Base-by-base conservation (phyloP, 169 alveolate species). In the Cryptosporidium tyzzeri region DNA sequence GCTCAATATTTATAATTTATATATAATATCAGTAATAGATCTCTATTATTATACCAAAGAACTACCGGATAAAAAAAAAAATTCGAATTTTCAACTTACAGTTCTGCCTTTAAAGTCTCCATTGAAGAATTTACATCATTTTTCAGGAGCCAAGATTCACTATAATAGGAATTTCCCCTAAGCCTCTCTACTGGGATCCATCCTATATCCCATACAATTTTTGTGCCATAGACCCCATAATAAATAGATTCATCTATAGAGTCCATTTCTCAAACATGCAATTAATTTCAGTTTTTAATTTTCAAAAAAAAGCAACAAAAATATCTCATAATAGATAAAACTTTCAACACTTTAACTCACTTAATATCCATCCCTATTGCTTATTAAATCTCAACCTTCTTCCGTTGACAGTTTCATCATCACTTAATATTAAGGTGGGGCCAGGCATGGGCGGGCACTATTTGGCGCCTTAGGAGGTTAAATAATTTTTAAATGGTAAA, bases 221-320 rank as follows among this genome's bases (percentile, higher is more conserved):
- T 80, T 16, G 87, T 80, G 3, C 87, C 87, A 80, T 80, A 80
- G 16, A 80, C 73, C 12, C 87, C 87, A 62, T 80, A 80, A 80
- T 80, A 62, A 80, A 80, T 59, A 21, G 87, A 80, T 26, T 65
- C 71, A 29, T 74, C 71, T 21, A 71, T 71, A 35, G 71, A 65
- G 3, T 51, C 71, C 71, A 65, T 65, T 37, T 29, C 23, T 29
- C 41, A 41, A 14, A 33, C 70, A 74, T 74, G 33, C 18, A 37
- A 33, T 5, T 48, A 44, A 48, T 48, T 12, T 14, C 55, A 14
- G 7, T 14, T 48, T 48, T 48, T 14, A 14, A 48, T 14, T 48
- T 48, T 37, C 44, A 3, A 12, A 14, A 12, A 48, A 48, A 45
- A 45, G n/a, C 5, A 45, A 48, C 55, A 7, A 48, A 48, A 48